Conservation (phyloP, 495 filamentous ascomycete species). For the Cercophora samala region DNA sequence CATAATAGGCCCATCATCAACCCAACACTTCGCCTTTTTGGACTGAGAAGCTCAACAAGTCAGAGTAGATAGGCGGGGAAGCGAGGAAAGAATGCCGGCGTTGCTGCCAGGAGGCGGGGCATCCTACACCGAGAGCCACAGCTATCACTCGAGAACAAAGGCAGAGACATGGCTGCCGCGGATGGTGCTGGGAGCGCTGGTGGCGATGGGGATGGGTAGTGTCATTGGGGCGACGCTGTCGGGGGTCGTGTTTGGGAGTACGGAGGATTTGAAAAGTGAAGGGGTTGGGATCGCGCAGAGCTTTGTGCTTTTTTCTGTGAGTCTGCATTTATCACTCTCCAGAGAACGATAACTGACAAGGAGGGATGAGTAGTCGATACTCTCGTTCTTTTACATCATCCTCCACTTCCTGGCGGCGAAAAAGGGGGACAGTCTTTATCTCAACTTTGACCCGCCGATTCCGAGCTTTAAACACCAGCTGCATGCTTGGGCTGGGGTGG, state of each 20-base stretch:
- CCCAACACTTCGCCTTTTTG: neutral
- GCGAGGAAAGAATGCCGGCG: neutral
- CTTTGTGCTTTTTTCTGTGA: slow-evolving; percentile 21
- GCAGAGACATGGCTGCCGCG: slow-evolving; percentile 10
- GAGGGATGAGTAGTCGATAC: slow-evolving; percentile 14
- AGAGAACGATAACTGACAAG: neutral
- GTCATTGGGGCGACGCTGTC: slow-evolving; percentile 13
- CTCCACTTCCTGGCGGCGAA: slow-evolving; percentile 19
- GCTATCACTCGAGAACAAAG: slow-evolving; percentile 7
- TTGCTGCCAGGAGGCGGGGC: slow-evolving; percentile 1
- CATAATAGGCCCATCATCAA: no score
- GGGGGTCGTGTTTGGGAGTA: slow-evolving; percentile 10
- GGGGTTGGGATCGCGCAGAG: slow-evolving; percentile 17
- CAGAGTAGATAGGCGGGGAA: neutral
- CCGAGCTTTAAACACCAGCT: slow-evolving; percentile 17
- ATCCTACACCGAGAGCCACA: slow-evolving; percentile 16
- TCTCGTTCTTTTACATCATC: slow-evolving; percentile 19
- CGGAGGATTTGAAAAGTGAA: slow-evolving; percentile 1
- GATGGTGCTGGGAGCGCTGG: slow-evolving; percentile 12
- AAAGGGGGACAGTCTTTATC: slow-evolving; percentile 13
- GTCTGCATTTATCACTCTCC: neutral
- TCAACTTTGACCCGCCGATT: slow-evolving; percentile 13
- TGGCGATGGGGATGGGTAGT: slow-evolving; percentile 9
- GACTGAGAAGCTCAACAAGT: neutral
- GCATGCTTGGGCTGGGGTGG: slow-evolving; percentile 19